A percentile compares a stretch with the other conserved stretches of the same genome.
phyloP scores from a whole-genome alignment of 371 early-diverging fungal species.

The Mucor plumbeus region DNA sequence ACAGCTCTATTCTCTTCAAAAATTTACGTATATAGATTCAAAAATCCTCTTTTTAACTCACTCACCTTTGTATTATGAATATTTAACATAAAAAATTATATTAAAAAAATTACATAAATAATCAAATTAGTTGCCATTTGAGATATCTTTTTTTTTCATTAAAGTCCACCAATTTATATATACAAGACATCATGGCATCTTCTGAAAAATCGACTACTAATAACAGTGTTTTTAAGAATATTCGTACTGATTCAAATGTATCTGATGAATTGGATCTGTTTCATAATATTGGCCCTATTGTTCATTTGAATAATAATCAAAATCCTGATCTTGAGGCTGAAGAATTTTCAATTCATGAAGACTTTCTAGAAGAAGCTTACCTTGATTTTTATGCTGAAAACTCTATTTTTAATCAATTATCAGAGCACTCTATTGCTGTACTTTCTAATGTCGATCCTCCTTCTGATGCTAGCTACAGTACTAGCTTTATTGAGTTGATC shows the following conservation, averaged over 20 bases:
- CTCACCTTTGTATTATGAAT: constrained; percentile 15
- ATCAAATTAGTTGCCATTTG: not conserved
- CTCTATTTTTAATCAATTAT: not conserved
- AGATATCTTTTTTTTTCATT: not conserved
- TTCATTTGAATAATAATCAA: not conserved
- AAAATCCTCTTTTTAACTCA: not conserved
- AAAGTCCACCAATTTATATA: not conserved
- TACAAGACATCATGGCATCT: not conserved
- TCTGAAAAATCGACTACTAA: not conserved
- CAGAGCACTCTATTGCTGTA: not conserved
- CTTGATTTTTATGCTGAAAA: not conserved
- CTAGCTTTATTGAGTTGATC: not conserved
- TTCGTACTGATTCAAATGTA: too few species aligned
- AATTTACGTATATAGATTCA: constrained; percentile 4
- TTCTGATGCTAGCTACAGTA: not conserved
- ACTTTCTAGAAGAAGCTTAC: not conserved
- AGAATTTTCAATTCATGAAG: not conserved
- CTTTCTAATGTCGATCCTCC: not conserved
- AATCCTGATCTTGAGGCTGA: not conserved
- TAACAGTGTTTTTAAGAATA: too few species aligned
- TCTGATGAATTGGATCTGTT: too few species aligned
- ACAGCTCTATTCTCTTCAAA: not conserved
- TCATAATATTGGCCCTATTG: not conserved
- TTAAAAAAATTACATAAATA: constrained; percentile 1
- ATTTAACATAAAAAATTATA: constrained; percentile 4